Base-by-base conservation (phyloP, 2,329 filamentous ascomycete genomes). In the Helicocarpus griseus region DNA sequence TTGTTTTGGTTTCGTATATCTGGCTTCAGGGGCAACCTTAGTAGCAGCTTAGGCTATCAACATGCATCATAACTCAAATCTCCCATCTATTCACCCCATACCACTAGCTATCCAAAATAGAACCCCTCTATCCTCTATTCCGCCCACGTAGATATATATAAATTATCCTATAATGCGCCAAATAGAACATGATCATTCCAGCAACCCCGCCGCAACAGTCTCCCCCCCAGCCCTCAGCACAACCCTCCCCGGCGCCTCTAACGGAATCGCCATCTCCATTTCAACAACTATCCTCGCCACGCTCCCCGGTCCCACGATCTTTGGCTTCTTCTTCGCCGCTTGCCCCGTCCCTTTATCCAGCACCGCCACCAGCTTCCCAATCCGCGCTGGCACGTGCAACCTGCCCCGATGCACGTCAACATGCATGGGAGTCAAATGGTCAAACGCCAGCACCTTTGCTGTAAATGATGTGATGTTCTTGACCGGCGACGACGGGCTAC, bases 331-430 rank as follows among this genome's bases (percentile, higher is more conserved):
- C 76, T 90, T 94, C 39, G 83, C 64, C 0, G 85, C 72, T n/a
- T 79, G 76, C 0, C 89, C 91, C 1, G 80, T 87, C 7, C 77
- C 76, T 69, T 94, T 94, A 67, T 96, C 87, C 40, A 97, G 68
- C 1, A 83, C 76, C 0, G 86, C 87, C 7, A 85, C 71, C 57
- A 97, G 76, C 55, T 81, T 79, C 49, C 77, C 76, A 38, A 98
- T 86, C 45, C 80, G 79, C 0, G 87, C 93, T 0, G 87, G 78
- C 0, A 83, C 82, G 65, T 95, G 87, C 48, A 97, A 71, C 7
- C 89, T 78, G 0, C 93, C 93, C 19, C 89, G 77, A 66, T 96
- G 90, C 7, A 98, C 82, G 62, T 97, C 91, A 8, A 97, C 81
- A 22, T 82, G 81, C 81, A 91, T 93, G 0, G 91, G 91, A 69